Conservation (phyloP, 352 stramenopile species). For the Pythium utonaiense region DNA sequence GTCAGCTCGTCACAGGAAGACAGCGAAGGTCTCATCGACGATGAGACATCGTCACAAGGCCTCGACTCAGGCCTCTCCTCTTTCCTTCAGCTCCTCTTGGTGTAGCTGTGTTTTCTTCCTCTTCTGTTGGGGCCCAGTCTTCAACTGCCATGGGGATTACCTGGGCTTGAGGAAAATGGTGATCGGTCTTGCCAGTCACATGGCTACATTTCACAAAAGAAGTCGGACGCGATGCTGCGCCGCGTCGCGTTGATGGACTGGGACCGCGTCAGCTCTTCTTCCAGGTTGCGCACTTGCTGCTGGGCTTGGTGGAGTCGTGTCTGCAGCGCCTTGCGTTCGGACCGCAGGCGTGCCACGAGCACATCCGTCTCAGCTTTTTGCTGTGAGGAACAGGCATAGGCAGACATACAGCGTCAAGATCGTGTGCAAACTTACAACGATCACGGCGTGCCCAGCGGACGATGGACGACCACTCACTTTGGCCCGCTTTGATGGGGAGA, state of each 20-base stretch:
- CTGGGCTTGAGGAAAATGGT: too few relatives aligned
- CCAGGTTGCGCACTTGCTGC: slow-evolving; percentile 48
- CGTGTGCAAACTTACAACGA: slow-evolving; percentile 19
- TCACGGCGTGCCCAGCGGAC: slow-evolving; percentile 6
- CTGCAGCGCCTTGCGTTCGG: slow-evolving; percentile 41
- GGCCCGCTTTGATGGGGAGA: slow-evolving; percentile 15
- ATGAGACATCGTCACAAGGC: background rate
- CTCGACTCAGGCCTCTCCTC: background rate
- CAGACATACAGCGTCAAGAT: slow-evolving; percentile 29
- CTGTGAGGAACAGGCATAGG: slow-evolving; percentile 27
- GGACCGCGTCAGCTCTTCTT: slow-evolving; percentile 53
- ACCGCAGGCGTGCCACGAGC: slow-evolving; percentile 38
- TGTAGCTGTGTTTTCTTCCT: too few relatives aligned
- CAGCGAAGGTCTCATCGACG: too few relatives aligned
- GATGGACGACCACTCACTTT: slow-evolving; percentile 25
- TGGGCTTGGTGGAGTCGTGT: slow-evolving; percentile 48
- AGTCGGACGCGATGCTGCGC: slow-evolving; percentile 53
- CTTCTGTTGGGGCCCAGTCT: too few relatives aligned
- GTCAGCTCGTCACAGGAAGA: too few relatives aligned
- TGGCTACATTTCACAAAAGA: slow-evolving; percentile 61
- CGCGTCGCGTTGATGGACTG: slow-evolving; percentile 40
- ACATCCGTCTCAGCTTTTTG: slow-evolving; percentile 41
- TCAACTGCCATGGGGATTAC: too few relatives aligned
- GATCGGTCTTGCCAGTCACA: slow-evolving; percentile 5
- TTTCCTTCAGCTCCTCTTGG: too few relatives aligned